These are phyloP conservation scores for Heritiera fomes DNA, from an alignment of 345 rosid species.

Conservation along the genomic window DNA sequence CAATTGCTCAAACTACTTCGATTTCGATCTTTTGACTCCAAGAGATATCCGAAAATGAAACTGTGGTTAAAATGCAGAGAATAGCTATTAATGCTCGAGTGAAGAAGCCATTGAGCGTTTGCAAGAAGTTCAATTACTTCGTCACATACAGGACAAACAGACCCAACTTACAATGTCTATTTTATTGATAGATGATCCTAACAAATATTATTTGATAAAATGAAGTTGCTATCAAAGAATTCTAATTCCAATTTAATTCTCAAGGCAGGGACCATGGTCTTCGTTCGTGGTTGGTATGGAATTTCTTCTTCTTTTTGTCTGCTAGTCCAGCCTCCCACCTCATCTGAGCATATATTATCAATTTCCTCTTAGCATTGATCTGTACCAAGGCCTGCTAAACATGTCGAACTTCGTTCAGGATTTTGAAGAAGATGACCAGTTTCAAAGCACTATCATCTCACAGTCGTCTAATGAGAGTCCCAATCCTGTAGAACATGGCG, in stretches of 20 bases:
- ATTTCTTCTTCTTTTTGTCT: slow-evolving; percentile 45
- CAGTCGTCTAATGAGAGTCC: slow-evolving; percentile 51
- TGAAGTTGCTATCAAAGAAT: slow-evolving; percentile 36
- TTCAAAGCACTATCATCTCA: slow-evolving; percentile 34
- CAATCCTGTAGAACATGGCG: slow-evolving; percentile 27
- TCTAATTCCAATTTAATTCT: slow-evolving; percentile 26
- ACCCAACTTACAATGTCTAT: slow-evolving; percentile 19
- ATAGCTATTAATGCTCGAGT: not conserved
- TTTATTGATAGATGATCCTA: slow-evolving; percentile 16
- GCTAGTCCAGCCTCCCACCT: slow-evolving; percentile 20
- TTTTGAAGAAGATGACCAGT: slow-evolving; percentile 49
- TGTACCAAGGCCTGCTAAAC: slow-evolving; percentile 19
- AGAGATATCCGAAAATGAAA: too few relatives aligned
- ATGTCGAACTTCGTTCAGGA: slow-evolving; percentile 53
- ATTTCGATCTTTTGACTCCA: slow-evolving; percentile 14
- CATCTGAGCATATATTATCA: slow-evolving; percentile 28
- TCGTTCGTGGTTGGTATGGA: slow-evolving; percentile 28
- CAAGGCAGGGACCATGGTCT: slow-evolving; percentile 30
- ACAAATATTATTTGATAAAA: slow-evolving; percentile 12
- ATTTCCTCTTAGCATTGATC: slow-evolving; percentile 21
- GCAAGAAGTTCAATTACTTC: slow-evolving; percentile 5
- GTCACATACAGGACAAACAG: slow-evolving; percentile 38
- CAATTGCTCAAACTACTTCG: slow-evolving; percentile 1
- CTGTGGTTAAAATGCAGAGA: not conserved
- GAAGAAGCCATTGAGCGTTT: not conserved